Conservation (phyloP, 352 stramenopile genomes). For the Phytophthora pinifolia region DNA sequence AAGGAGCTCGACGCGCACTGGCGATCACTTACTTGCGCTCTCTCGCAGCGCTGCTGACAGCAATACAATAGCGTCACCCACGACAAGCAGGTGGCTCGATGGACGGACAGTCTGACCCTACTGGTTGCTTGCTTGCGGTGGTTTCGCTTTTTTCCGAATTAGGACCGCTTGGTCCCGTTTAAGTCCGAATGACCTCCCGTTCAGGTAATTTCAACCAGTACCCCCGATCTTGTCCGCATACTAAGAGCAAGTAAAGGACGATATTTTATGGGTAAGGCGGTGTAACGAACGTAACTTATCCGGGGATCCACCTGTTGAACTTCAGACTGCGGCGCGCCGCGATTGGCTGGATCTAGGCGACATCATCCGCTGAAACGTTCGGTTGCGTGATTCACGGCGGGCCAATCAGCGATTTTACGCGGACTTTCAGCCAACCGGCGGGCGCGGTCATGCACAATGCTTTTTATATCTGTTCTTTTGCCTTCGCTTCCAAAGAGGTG, state of each 20-base stretch:
- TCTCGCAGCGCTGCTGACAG: not conserved
- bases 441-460: conserved; percentile 2
- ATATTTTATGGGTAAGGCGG: conserved; percentile 37
- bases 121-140: conserved; percentile 14
- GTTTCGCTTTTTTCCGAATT: conserved; percentile 23
- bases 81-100: not conserved
- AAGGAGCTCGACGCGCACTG: no score
- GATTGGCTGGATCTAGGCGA: conserved; percentile 12
- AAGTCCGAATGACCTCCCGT: conserved; percentile 9
- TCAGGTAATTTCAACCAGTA: conserved; percentile 10
- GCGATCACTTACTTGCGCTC: not conserved
- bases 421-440: conserved; percentile 14
- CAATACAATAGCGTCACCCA: no score
- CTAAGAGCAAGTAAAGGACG: not conserved
- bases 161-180: not conserved
- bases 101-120: no score
- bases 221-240: conserved; percentile 13
- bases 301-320: conserved; percentile 13
- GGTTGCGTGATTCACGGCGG: conserved; percentile 8
- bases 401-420: conserved; percentile 13
- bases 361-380: conserved; percentile 24
- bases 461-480: conserved; percentile 37
- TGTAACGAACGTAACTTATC: conserved; percentile 27
- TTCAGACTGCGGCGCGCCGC: conserved; percentile 1
- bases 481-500: conserved; percentile 31